phyloP scores from a whole-genome alignment of 148 eudicot species.

The Chenopodium formosanum region DNA sequence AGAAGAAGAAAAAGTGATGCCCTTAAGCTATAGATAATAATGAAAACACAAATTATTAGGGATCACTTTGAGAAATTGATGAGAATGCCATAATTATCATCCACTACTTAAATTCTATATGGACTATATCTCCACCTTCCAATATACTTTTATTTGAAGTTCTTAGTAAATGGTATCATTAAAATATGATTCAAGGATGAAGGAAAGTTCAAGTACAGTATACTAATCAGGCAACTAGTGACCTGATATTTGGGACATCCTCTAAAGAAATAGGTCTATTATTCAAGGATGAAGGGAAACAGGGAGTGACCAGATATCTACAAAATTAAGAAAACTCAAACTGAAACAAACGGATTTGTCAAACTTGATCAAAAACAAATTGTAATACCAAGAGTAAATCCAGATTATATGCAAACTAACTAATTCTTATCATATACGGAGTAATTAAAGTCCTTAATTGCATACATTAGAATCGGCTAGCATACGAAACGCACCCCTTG shows the following conservation, averaged over 20 bases:
- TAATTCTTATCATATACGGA: constrained; percentile 32
- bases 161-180: background rate
- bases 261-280: background rate
- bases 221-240: background rate
- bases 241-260: background rate
- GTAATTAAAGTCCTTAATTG: constrained; percentile 38
- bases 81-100: background rate
- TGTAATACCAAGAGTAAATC: constrained; percentile 38
- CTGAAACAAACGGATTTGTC: background rate
- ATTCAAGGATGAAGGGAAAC: background rate
- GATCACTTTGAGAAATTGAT: background rate
- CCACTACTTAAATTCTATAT: background rate
- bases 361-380: constrained; percentile 18
- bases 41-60: background rate
- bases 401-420: constrained; percentile 52
- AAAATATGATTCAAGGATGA: too few species aligned
- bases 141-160: background rate
- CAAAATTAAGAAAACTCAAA: background rate
- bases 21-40: background rate
- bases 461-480: constrained; percentile 35
- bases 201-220: background rate
- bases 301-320: background rate
- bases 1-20: background rate
- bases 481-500: constrained; percentile 29
- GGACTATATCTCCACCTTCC: background rate